phyloP scores from a whole-genome alignment of 1,284 basidiomycete genomes.

The Rhodotorula sp. region DNA sequence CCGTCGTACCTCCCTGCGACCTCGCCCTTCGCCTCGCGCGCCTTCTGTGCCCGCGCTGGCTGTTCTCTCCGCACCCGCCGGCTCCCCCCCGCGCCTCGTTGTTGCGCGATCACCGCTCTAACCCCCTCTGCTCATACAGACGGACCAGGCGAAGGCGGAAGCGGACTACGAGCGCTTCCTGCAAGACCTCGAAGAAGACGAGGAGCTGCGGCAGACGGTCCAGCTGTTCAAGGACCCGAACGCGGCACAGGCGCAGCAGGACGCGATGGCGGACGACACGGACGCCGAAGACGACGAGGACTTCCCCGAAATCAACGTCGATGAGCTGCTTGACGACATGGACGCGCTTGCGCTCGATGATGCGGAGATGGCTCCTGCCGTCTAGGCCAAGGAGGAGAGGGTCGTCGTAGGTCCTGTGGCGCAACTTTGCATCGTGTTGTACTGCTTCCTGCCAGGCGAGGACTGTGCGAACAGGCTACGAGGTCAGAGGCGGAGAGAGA shows the following conservation, averaged over 20 bases:
- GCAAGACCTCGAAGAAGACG: slow-evolving; percentile 93
- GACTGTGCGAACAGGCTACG: too few species aligned
- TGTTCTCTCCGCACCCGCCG: too few species aligned
- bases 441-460: too few species aligned
- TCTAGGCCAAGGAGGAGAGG: too few species aligned
- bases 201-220: slow-evolving; percentile 83
- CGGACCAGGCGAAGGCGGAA: slow-evolving; percentile 88
- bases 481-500: too few species aligned
- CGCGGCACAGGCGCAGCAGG: slow-evolving; percentile 65
- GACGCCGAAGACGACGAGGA: slow-evolving; percentile 77
- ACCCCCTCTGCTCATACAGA: background rate
- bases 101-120: background rate
- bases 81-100: background rate
- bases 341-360: slow-evolving; percentile 59
- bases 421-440: too few species aligned
- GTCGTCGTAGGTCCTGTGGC: too few species aligned
- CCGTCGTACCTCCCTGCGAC: too few species aligned
- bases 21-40: background rate
- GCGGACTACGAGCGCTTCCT: slow-evolving; percentile 96
- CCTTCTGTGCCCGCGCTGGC: too few species aligned
- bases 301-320: slow-evolving; percentile 82
- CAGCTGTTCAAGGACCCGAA: slow-evolving; percentile 80
- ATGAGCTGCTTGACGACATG: slow-evolving; percentile 90
- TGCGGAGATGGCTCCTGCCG: background rate
- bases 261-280: slow-evolving; percentile 51